Evolutionary conservation across 352 stramenopile species (phyloP).

Genomic region (Globisporangium alternatum): DNA sequence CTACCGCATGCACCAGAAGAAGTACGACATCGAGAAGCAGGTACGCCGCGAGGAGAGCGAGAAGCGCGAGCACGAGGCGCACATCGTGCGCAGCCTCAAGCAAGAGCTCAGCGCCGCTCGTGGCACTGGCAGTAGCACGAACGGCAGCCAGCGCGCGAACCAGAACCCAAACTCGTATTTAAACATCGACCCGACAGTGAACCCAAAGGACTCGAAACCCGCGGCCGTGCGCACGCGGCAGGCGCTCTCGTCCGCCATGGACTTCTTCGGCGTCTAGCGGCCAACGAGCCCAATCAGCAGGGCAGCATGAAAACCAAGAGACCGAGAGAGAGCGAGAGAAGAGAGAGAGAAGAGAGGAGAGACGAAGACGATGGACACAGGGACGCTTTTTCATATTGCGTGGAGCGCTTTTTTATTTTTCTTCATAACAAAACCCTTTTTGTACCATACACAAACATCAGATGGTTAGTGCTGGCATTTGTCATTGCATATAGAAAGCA

Average conservation of each 20-base stretch:
- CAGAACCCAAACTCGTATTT: constrained; percentile 27
- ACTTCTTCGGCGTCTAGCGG: constrained; percentile 79
- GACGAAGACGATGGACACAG: constrained; percentile 1
- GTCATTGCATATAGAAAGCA: no score
- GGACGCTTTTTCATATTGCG: constrained; percentile 11
- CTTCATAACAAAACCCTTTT: constrained; percentile 12
- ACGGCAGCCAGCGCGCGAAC: constrained; percentile 11
- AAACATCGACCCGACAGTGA: constrained; percentile 66
- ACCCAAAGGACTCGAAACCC: constrained; percentile 80
- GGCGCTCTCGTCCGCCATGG: constrained; percentile 80
- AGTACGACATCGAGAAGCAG: constrained; percentile 86
- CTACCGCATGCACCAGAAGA: constrained; percentile 90
- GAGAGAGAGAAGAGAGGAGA: background rate
- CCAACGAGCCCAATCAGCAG: background rate
- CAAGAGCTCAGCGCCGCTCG: constrained; percentile 31
- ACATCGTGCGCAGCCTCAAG: constrained; percentile 80
- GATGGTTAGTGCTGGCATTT: background rate
- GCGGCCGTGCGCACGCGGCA: constrained; percentile 70
- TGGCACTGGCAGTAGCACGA: constrained; percentile 24
- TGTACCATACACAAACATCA: constrained; percentile 14
- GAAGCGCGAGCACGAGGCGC: constrained; percentile 81
- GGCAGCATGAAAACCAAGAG: background rate
- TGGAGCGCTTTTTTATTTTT: constrained; percentile 11
- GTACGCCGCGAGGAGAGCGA: constrained; percentile 82
- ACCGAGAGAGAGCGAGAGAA: background rate